Base-by-base conservation (phyloP, 495 filamentous ascomycete genomes). In the Symbiotaphrina buchneri region DNA sequence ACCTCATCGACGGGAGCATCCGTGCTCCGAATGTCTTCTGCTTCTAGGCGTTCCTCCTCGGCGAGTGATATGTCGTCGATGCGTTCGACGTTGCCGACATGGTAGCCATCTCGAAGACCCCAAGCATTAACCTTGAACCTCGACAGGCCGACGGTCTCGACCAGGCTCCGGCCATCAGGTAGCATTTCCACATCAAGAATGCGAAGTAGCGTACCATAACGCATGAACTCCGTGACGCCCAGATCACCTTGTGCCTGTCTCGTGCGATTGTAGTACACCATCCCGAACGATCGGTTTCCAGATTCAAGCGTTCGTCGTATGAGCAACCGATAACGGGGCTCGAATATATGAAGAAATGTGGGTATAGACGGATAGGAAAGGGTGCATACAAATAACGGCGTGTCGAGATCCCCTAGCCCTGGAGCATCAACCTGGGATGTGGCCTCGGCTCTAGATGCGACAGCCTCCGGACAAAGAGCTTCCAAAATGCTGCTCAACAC, bases 251-350 rank as follows among this genome's bases (percentile, higher is more conserved):
- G 74, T 16, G 54, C 39, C 19, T 54, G 46, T 17, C 53, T 47
- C 10, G 48, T 40, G 27, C 60, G 58, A 41, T 81, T 81, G 39
- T 68, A 67, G 49, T 74, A 64, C 15, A 90, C 55, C 76, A 91
- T 90, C 2, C 84, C 84, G 41, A 94, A 92, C 29, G 62, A 74
- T 13, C 66, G 51, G 33, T 71, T 63, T 1, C 66, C 68, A 35
- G 41, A 62, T 32, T 80, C 71, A 23, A 85, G 57, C 6, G 71
- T 75, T 17, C 82, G 69, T 28, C 72, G 66, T 14, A 92, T 73
- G 80, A 92, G 85, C 5, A 90, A 59, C 3, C 79, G 68, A 47
- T 92, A 92, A 7, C 79, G 66, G 15, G 81, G 77, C 46, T 94
- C 84, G 46, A 91, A 92, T n/a, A 94, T 63, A 44, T 85, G 75